Evolutionary conservation across 768 basidiomycete species (phyloP), one percentile per base, ranked within the genome.

Genomic region (Erythrobasidium yunnanense): DNA sequence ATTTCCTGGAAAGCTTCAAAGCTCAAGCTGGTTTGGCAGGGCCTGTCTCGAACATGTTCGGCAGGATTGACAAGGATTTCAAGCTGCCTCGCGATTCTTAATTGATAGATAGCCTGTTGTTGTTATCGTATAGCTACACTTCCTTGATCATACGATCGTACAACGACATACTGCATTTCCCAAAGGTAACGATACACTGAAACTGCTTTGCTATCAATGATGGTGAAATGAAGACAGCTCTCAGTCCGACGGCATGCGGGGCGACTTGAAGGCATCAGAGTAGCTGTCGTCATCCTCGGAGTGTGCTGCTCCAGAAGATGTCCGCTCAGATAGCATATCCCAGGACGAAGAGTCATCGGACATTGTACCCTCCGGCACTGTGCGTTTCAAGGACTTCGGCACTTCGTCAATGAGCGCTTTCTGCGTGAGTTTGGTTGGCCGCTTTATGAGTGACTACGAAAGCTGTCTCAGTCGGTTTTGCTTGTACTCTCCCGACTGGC

Each of bases 1-100:
- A 95, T 76, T 91, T 99, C 76, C 77, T 97, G 76, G 90, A 95
- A 78, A 93, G 90, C 76, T 96, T 89, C 80, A 90, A 88, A 74
- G 85, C 85, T 69, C 95, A 99, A 74, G 87, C 75, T 6, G 95
- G 95, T 23, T 76, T 88, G 54, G 83, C 88, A 25, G 95, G 95
- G 0, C 95, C 92, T 23, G 92, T 95, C 15, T 82, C 92, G 57
- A 95, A 85, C 73, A 78, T 99, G 49, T 87, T 85, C 45, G 89
- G 95, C 42, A 80, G 90, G 70, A 74, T 99, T 68, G 83, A 76
- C 62, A 83, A 84, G 49, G 86, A 81, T 0, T 88, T 87, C 80
- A 72, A 80, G 45, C 75, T 90, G 35, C 89, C 89, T 8, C 79
- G 86, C 71, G 88, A 90, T 70, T 80, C 42, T n/a, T 53, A 81